Evolutionary conservation across 169 alveolate genomes (phyloP).

Genomic region (Hammondia hammondi): DNA sequence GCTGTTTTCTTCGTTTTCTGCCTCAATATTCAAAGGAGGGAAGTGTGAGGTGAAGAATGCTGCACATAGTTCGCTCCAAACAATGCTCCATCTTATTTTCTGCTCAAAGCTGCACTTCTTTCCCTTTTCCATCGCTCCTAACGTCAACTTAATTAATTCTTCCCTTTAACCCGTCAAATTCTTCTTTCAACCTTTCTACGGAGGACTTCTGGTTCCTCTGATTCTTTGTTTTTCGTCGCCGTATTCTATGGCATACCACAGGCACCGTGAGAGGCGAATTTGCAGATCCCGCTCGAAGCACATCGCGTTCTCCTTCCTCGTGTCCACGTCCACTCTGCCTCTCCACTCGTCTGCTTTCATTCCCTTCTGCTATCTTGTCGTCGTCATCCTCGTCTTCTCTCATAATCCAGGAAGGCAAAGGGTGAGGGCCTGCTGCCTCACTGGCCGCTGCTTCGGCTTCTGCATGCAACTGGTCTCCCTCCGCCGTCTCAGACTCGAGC

Average conservation of each 20-base stretch:
- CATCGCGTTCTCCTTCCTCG: background rate
- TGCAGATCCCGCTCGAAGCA: background rate
- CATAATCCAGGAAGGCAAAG: background rate
- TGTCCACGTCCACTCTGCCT: background rate
- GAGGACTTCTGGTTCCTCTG: no score
- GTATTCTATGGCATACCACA: background rate
- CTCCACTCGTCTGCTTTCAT: background rate
- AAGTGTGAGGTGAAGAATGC: no score
- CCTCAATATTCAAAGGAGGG: no score
- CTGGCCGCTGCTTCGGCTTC: background rate
- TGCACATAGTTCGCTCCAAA: no score
- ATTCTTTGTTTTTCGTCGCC: no score
- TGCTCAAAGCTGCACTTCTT: no score
- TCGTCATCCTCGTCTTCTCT: background rate
- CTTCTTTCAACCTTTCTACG: no score
- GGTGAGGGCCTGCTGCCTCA: background rate
- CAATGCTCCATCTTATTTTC: no score
- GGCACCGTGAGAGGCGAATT: background rate
- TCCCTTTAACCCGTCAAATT: no score
- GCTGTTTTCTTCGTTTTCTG: no score
- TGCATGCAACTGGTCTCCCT: background rate
- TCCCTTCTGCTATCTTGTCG: background rate
- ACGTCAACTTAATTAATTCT: no score
- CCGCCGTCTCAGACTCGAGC: background rate
- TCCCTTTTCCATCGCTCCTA: no score